Percentiles rank a stretch among this genome's conserved stretches.
Evolutionary conservation across 2,329 filamentous ascomycete species (phyloP).

Genomic region (Fusarium denticulatum): DNA sequence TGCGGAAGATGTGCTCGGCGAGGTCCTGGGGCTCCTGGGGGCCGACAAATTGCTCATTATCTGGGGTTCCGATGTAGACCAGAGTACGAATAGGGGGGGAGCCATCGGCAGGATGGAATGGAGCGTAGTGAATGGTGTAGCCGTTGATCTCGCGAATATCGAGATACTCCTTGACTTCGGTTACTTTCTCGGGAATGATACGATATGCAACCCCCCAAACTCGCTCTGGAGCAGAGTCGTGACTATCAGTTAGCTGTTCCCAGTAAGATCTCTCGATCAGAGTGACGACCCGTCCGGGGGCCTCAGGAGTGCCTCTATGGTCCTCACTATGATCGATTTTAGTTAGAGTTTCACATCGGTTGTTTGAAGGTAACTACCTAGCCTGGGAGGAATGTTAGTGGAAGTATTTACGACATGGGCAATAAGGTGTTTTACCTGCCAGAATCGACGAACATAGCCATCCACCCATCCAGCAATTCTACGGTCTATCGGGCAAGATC

Average conservation of each 20-base stretch:
- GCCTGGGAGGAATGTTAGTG: conserved; percentile 42
- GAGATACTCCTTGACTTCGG: conserved; percentile 87
- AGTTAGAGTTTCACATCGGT: not conserved
- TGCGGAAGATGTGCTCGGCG: conserved; percentile 81
- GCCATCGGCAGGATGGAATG: conserved; percentile 70
- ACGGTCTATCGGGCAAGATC: conserved; percentile 68
- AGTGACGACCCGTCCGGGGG: conserved; percentile 91
- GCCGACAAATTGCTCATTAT: conserved; percentile 91
- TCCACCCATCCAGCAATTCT: conserved; percentile 89
- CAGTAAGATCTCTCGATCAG: conserved; percentile 87
- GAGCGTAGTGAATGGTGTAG: conserved; percentile 91
- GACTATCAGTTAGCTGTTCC: conserved; percentile 77
- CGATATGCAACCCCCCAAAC: conserved; percentile 97
- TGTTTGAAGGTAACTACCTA: conserved; percentile 43
- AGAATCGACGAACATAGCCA: conserved; percentile 94
- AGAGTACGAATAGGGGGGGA: conserved; percentile 63
- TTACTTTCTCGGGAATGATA: conserved; percentile 75
- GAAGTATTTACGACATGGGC: not conserved
- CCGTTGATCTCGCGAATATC: conserved; percentile 98
- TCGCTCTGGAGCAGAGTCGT: conserved; percentile 67
- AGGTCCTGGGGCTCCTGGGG: conserved; percentile 81
- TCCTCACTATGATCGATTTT: conserved; percentile 73
- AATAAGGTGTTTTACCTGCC: conserved; percentile 77
- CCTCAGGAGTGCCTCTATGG: conserved; percentile 88
- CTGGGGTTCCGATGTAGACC: conserved; percentile 93